Conservation (phyloP, 2,329 filamentous ascomycete species). For the Microsporum audouinii region DNA sequence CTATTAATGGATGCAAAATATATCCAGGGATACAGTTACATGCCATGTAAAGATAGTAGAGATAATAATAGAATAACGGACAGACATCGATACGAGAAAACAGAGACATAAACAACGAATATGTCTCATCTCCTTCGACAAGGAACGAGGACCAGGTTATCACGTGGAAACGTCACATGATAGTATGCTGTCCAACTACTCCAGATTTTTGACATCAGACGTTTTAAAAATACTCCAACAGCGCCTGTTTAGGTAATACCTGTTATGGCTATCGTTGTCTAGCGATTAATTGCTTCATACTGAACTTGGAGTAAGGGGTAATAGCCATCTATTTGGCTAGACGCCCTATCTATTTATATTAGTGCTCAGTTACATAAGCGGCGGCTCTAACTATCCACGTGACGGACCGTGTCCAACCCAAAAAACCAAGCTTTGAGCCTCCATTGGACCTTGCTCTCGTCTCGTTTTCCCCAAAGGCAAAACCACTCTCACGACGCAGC, state of each 20-base stretch:
- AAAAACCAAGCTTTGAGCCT: slow-evolving; percentile 3
- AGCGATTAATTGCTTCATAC: no score
- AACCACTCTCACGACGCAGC: background rate
- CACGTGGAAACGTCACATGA: background rate
- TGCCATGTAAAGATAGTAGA: background rate
- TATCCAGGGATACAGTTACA: background rate
- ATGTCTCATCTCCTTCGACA: background rate
- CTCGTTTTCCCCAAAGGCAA: background rate
- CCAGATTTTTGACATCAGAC: no score
- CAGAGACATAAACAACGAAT: background rate
- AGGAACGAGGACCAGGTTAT: background rate
- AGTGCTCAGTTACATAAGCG: background rate
- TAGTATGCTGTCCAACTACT: background rate
- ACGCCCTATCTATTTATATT: background rate
- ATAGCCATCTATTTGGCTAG: background rate
- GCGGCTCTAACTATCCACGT: background rate
- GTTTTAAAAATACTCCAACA: no score
- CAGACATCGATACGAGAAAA: background rate
- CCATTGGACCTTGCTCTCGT: background rate
- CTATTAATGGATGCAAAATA: background rate
- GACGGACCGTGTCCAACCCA: background rate
- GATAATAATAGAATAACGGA: background rate
- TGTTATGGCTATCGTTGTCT: no score
- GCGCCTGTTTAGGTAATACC: no score
- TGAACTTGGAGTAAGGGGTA: no score